Conservation (phyloP, 2,329 filamentous ascomycete species). For the Paracamarosporium sp. region DNA sequence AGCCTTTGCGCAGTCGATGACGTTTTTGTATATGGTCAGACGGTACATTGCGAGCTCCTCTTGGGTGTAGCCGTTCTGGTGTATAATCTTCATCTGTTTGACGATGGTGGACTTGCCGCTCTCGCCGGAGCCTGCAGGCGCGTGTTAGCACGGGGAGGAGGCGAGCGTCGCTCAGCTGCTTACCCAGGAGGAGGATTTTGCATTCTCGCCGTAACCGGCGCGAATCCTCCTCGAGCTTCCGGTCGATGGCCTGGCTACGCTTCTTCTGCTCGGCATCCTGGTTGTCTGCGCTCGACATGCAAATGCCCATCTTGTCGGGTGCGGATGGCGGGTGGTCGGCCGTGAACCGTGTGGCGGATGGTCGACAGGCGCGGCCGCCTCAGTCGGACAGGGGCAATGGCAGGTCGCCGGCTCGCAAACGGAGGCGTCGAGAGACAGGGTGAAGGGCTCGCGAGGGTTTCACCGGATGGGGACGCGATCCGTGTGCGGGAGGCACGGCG, state of each 20-base stretch:
- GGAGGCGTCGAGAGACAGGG: constrained; percentile 19
- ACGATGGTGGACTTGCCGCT: constrained; percentile 99
- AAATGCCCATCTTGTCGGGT: constrained; percentile 78
- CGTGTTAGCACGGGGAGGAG: constrained; percentile 32
- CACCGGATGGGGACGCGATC: constrained; percentile 28
- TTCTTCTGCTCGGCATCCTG: constrained; percentile 94
- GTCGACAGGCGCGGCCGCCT: constrained; percentile 4
- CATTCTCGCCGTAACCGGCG: constrained; percentile 93
- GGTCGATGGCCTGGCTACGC: constrained; percentile 94
- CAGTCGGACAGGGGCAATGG: constrained; percentile 27
- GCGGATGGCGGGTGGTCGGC: constrained; percentile 35
- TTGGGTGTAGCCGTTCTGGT: constrained; percentile 94
- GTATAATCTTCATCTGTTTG: constrained; percentile 99
- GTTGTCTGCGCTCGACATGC: constrained; percentile 81
- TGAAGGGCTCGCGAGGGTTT: constrained; percentile 27
- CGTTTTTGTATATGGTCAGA: constrained; percentile 96
- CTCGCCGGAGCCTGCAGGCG: constrained; percentile 82
- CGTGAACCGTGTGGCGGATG: constrained; percentile 10
- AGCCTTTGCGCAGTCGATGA: constrained; percentile 94
- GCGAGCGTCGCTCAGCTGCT: constrained; percentile 35
- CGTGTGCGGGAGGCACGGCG: not conserved
- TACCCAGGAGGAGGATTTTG: constrained; percentile 97
- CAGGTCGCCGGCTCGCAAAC: constrained; percentile 13
- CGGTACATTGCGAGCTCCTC: constrained; percentile 95
- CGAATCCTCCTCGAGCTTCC: constrained; percentile 91